Conservation (phyloP, 805 yeast species). For the Ogataea ganodermae region DNA sequence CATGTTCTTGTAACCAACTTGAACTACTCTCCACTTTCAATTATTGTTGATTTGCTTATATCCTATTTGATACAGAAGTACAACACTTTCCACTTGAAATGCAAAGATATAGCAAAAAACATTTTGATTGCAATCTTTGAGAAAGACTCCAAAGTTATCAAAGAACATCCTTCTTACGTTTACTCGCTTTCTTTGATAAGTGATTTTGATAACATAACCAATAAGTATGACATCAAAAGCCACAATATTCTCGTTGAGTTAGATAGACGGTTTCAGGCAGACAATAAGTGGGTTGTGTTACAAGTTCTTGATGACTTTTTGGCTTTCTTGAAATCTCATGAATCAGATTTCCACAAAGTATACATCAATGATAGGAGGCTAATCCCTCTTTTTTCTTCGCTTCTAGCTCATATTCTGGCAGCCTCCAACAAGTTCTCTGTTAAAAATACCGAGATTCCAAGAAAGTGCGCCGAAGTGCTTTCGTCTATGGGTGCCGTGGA, state of each 20-base stretch:
- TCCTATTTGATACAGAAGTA: constrained; percentile 75
- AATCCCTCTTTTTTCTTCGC: constrained; percentile 40
- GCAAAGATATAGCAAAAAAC: constrained; percentile 52
- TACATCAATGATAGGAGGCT: constrained; percentile 40
- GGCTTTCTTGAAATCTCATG: constrained; percentile 52
- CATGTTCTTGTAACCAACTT: constrained; percentile 58
- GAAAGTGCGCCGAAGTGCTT: constrained; percentile 65
- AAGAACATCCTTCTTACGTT: constrained; percentile 51
- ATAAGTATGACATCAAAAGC: constrained; percentile 23
- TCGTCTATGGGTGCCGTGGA: constrained; percentile 80
- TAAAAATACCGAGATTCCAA: constrained; percentile 49
- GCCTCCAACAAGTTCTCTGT: constrained; percentile 57
- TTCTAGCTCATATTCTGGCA: constrained; percentile 56
- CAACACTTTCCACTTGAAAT: constrained; percentile 47
- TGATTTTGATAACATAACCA: constrained; percentile 33
- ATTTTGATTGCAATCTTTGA: constrained; percentile 44
- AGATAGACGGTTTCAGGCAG: constrained; percentile 56
- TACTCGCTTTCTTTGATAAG: constrained; percentile 52
- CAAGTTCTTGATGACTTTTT: constrained; percentile 70
- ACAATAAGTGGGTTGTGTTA: constrained; percentile 67
- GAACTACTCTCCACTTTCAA: constrained; percentile 55
- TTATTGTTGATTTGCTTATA: constrained; percentile 71
- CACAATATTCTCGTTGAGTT: constrained; percentile 50
- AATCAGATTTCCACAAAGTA: constrained; percentile 48
- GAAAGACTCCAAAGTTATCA: constrained; percentile 37